phyloP scores from a whole-genome alignment of 2,329 filamentous ascomycete genomes.

The Fusarium goolgardi region DNA sequence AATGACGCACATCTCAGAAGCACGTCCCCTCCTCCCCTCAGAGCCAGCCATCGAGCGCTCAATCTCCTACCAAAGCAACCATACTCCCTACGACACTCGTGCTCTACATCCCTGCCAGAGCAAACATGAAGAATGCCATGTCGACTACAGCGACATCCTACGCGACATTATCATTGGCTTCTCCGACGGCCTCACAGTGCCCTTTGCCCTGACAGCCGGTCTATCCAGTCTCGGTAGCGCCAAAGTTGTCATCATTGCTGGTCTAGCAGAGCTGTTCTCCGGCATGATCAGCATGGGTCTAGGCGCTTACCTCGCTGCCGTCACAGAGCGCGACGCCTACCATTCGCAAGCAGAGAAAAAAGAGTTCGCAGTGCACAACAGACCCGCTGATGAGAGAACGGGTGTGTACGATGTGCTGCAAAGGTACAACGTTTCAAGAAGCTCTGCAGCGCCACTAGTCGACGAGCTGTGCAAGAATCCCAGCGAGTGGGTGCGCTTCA shows the following conservation, averaged over 20 bases:
- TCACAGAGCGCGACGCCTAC: conserved; percentile 65
- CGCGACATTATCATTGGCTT: conserved; percentile 79
- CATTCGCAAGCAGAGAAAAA: conserved; percentile 62
- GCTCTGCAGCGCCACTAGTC: conserved; percentile 59
- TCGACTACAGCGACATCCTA: conserved; percentile 59
- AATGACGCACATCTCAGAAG: conserved; percentile 48
- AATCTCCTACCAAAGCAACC: conserved; percentile 40
- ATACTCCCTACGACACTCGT: conserved; percentile 30
- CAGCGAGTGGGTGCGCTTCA: conserved; percentile 65
- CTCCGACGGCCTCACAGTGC: conserved; percentile 82
- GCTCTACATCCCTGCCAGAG: conserved; percentile 42
- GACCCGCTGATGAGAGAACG: conserved; percentile 59
- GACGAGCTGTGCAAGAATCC: conserved; percentile 61
- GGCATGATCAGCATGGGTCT: conserved; percentile 83
- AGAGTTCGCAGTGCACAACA: conserved; percentile 55
- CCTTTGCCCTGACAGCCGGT: conserved; percentile 81
- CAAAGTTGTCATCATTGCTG: conserved; percentile 75
- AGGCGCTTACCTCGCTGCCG: conserved; percentile 76
- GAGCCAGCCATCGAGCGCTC: conserved; percentile 49
- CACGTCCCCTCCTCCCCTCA: conserved; percentile 50
- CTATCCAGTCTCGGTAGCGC: conserved; percentile 74
- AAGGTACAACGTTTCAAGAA: conserved; percentile 60
- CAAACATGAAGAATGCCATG: conserved; percentile 44
- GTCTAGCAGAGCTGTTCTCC: conserved; percentile 79
- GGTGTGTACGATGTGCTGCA: conserved; percentile 64